Percentiles rank a stretch among this genome's conserved stretches.
Conservation (phyloP, 768 basidiomycete species). For the Pisolithus albus region DNA sequence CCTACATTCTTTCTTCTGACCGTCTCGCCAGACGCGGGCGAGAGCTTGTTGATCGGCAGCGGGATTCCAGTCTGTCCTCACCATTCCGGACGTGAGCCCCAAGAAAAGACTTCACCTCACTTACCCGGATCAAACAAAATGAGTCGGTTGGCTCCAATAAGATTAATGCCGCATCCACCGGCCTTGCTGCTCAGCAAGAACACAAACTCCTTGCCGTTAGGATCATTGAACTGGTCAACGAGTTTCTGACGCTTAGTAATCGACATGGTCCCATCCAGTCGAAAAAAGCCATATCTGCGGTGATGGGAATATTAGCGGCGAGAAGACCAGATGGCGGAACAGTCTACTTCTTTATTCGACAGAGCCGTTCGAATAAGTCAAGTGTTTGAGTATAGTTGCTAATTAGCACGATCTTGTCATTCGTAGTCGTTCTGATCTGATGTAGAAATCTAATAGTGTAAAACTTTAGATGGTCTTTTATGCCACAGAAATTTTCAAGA, state of each 20-base stretch:
- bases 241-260: conserved; percentile 91
- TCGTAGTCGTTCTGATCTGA: conserved; percentile 72
- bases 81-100: background rate
- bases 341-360: conserved; percentile 73
- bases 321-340: background rate
- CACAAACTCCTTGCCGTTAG: conserved; percentile 87
- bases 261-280: conserved; percentile 92
- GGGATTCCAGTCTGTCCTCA: conserved; percentile 86
- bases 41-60: conserved; percentile 98
- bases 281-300: conserved; percentile 77
- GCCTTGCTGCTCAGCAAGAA: conserved; percentile 94
- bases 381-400: conserved; percentile 96
- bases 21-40: conserved; percentile 98
- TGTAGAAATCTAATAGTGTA: conserved; percentile 64
- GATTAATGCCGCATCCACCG: conserved; percentile 93
- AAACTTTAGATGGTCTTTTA: background rate
- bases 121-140: conserved; percentile 91
- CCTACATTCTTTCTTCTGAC: conserved; percentile 98
- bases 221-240: conserved; percentile 94
- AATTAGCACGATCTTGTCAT: conserved; percentile 93
- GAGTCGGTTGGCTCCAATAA: conserved; percentile 93
- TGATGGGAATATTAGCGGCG: background rate
- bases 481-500: background rate
- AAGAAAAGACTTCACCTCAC: conserved; percentile 10
- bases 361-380: conserved; percentile 86